A percentile compares a stretch with the other conserved stretches of the same genome.
phyloP scores from a whole-genome alignment of 768 basidiomycete species.

The Amanita rubescens region DNA sequence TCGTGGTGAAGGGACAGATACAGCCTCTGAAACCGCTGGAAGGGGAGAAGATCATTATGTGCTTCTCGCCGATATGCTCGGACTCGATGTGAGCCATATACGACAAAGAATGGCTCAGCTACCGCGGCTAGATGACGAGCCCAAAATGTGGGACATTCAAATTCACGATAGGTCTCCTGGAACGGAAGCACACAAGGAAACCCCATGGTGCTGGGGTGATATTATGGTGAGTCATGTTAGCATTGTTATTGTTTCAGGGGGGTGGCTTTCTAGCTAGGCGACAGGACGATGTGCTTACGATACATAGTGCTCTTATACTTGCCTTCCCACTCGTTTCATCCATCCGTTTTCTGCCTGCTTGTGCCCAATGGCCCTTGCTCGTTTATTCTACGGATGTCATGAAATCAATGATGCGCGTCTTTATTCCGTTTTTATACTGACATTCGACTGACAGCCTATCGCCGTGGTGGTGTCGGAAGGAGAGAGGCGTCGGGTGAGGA shows the following conservation, averaged over 20 bases:
- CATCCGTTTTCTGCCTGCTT: background rate
- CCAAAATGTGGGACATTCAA: slow-evolving; percentile 42
- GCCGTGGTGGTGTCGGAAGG: slow-evolving; percentile 9
- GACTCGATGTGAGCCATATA: background rate
- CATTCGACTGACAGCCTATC: slow-evolving; percentile 11
- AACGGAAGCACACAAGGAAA: background rate
- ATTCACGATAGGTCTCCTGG: slow-evolving; percentile 11
- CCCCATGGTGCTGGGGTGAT: slow-evolving; percentile 27
- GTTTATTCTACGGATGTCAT: too few species aligned
- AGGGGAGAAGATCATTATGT: background rate
- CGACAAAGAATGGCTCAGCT: background rate
- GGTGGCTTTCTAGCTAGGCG: background rate
- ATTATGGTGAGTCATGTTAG: slow-evolving; percentile 34
- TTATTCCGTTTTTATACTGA: background rate
- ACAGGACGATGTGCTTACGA: background rate
- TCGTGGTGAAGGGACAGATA: background rate
- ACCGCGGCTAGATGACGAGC: slow-evolving; percentile 19
- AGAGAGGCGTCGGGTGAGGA: background rate
- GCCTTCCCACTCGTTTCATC: background rate
- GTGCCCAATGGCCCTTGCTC: background rate
- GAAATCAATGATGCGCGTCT: too few species aligned
- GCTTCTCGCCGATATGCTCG: background rate
- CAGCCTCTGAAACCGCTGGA: background rate
- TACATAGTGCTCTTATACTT: background rate
- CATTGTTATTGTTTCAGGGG: slow-evolving; percentile 2